A percentile compares a stretch with the other conserved stretches of the same genome.
Conservation (phyloP, 805 yeast species). For the Candida insectalens region DNA sequence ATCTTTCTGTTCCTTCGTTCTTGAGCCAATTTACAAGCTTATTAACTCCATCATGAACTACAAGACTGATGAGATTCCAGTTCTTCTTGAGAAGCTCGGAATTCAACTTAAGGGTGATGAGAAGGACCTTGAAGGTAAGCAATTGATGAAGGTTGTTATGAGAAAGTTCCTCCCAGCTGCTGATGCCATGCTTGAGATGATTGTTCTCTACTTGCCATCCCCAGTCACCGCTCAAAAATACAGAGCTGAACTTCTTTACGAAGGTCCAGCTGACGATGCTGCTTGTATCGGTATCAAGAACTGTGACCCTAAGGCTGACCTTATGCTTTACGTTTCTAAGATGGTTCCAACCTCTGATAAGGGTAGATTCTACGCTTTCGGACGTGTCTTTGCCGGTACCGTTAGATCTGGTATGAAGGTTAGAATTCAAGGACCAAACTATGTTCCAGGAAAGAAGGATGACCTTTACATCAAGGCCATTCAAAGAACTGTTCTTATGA, state of each 20-base stretch:
- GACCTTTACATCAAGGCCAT: slow-evolving; percentile 94
- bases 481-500: slow-evolving; percentile 99
- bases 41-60: slow-evolving; percentile 97
- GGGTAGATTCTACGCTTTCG: slow-evolving; percentile 99
- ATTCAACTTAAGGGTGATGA: slow-evolving; percentile 90
- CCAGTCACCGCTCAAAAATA: slow-evolving; percentile 98
- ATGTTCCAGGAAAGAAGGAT: slow-evolving; percentile 96
- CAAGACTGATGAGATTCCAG: slow-evolving; percentile 95
- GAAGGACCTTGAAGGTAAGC: slow-evolving; percentile 98
- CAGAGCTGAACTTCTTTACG: slow-evolving; percentile 99
- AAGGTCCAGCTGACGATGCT: slow-evolving; percentile 95
- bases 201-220: slow-evolving; percentile 96
- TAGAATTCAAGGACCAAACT: slow-evolving; percentile 99
- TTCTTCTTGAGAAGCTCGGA: slow-evolving; percentile 87
- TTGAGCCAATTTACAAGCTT: slow-evolving; percentile 98
- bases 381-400: slow-evolving; percentile 99
- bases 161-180: slow-evolving; percentile 99
- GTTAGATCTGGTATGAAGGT: slow-evolving; percentile 98
- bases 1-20: slow-evolving; percentile 98
- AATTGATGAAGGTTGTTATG: slow-evolving; percentile 96
- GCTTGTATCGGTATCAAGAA: slow-evolving; percentile 86
- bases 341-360: slow-evolving; percentile 99
- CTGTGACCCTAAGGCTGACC: slow-evolving; percentile 98
- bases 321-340: slow-evolving; percentile 99
- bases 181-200: slow-evolving; percentile 98